Base-by-base conservation (phyloP, 805 yeast genomes). In the Kazachstania bromeliacearum region DNA sequence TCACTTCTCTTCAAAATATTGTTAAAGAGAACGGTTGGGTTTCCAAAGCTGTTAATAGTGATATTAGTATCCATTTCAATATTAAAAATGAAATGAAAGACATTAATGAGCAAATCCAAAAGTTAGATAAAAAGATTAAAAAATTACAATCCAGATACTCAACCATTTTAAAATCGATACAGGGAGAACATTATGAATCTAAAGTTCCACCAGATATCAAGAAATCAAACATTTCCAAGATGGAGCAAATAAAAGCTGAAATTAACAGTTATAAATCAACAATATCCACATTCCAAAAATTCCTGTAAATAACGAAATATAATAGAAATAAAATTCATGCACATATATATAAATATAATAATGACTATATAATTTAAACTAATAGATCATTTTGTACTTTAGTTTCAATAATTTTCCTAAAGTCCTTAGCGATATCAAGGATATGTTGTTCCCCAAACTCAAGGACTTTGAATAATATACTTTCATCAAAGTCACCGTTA, bases 11-110 rank as follows among this genome's bases (percentile, higher is more conserved):
- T 8, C 17, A 26, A 17, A 14, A 9, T 7, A 26, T 13, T 8
- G 15, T 22, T 20, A 20, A 19, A 18, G 21, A 16, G 7, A 7
- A 75, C 37, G 98, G 97, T 31, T 84, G 94, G 60, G 95, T 89
- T 26, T 72, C 85, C 44, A 77, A 76, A 47, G 74, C 92, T 35
- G 81, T 89, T 39, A 73, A 75, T 37, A 78, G 94, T 28, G 79
- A 73, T 35, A 75, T 84, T 57, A 79, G 75, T 40, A 96, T 87
- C 14, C 94, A 83, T 52, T 75, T 88, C 17, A 70, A 88, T 57
- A 95, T 89, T 38, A 88, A 85, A 69, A 97, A 96, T 37, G 87
- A 82, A 57, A 78, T 89, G 3, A 27, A 19, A 47, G 96, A 89
- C 61, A 72, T 87, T 48, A 95, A 84, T 50, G 79, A 80, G 37